Evolutionary conservation across 371 early-diverging fungal species (phyloP).

Genomic region (Mortierella sp.): DNA sequence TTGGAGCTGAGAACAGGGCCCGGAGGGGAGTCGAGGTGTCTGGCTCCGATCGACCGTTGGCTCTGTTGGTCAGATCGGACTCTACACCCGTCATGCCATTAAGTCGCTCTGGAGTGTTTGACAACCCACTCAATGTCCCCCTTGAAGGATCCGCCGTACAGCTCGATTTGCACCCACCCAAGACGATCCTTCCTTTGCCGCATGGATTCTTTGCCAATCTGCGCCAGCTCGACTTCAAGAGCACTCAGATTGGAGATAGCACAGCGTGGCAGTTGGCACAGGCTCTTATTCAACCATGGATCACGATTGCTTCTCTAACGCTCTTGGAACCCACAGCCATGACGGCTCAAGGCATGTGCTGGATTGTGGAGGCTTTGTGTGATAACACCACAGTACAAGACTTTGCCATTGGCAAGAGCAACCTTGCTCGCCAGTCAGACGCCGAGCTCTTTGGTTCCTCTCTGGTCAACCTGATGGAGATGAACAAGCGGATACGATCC

Average conservation of each 20-base stretch:
- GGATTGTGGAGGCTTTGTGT: conserved; percentile 42
- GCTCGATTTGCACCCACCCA: conserved; percentile 10
- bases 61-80: conserved; percentile 11
- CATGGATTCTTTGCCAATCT: conserved; percentile 42
- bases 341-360: conserved; percentile 33
- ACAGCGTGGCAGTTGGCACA: conserved; percentile 43
- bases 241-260: conserved; percentile 38
- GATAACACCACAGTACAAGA: conserved; percentile 47
- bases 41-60: neutral
- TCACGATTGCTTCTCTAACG: conserved; percentile 31
- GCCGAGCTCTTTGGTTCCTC: conserved; percentile 33
- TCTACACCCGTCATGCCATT: conserved; percentile 26
- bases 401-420: conserved; percentile 40
- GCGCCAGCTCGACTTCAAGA: conserved; percentile 46
- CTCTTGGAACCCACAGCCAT: conserved; percentile 33
- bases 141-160: neutral
- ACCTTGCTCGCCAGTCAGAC: neutral
- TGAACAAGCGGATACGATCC: conserved; percentile 36
- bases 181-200: neutral
- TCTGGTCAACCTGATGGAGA: conserved; percentile 37
- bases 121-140: neutral
- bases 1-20: neutral
- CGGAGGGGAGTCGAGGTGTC: neutral
- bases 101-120: neutral
- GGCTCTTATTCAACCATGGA: conserved; percentile 39